Evolutionary conservation across 1,284 basidiomycete genomes (phyloP).

Genomic region (Cryptococcus sp.): DNA sequence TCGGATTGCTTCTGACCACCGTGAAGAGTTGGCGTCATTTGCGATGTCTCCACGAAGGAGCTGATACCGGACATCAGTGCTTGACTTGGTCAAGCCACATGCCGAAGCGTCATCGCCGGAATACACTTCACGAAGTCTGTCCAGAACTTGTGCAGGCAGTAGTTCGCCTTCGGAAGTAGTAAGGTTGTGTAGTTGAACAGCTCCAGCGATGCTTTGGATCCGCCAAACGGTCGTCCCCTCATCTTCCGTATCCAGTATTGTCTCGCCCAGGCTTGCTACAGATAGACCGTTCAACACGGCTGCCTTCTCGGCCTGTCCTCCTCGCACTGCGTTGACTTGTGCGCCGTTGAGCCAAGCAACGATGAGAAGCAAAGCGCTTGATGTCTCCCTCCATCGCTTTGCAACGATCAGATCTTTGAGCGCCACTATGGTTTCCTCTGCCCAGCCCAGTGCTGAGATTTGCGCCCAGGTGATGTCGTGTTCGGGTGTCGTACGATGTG

Average conservation of each 20-base stretch:
- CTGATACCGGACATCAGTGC: constrained; percentile 6
- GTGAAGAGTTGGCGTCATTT: background rate
- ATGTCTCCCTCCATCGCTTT: constrained; percentile 55
- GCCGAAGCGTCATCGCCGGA: background rate
- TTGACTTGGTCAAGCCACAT: background rate
- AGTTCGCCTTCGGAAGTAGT: constrained; percentile 8
- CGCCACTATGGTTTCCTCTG: constrained; percentile 58
- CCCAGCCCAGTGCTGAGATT: constrained; percentile 73
- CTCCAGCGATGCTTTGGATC: background rate
- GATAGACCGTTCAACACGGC: constrained; percentile 16
- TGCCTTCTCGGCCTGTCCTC: constrained; percentile 63
- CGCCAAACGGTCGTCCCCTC: background rate
- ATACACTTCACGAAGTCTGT: background rate
- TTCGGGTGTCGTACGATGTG: constrained; percentile 78
- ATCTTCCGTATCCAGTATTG: background rate
- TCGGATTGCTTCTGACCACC: constrained; percentile 20
- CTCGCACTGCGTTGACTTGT: constrained; percentile 66
- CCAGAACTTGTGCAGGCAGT: background rate
- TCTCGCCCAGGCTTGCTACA: background rate
- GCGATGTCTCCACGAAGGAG: constrained; percentile 8
- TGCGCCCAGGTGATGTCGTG: constrained; percentile 93
- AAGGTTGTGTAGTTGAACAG: constrained; percentile 11
- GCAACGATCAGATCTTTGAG: constrained; percentile 17
- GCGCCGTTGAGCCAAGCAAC: constrained; percentile 71
- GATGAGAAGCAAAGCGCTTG: constrained; percentile 29